Evolutionary conservation across 2,329 filamentous ascomycete species (phyloP), one percentile per base, ranked within the genome.

Genomic region (Curvularia hawaiiensis): DNA sequence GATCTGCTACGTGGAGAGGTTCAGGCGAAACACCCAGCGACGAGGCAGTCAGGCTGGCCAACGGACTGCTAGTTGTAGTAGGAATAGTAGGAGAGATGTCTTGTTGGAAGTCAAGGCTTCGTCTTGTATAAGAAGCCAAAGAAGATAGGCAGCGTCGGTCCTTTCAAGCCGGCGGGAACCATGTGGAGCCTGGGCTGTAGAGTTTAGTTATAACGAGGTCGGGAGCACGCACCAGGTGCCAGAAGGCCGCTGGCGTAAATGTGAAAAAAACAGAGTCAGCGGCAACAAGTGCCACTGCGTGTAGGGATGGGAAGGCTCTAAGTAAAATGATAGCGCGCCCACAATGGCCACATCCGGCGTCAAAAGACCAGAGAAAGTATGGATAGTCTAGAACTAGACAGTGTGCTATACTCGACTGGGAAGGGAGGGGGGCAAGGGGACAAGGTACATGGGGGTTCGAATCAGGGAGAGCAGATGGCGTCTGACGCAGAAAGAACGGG

Each of bases 221-320:
- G 56, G 52, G 61, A 67, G 72, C 73, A 76, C 74, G 70, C 62
- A 74, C 72, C 72, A 74, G 40, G 67, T 64, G 69, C 69, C 62
- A 64, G 62, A 68, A 28, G 49, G 56, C 61, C 61, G 64, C 61
- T 52, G 62, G 54, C 35, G 56, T 59, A 52, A 18, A 61, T 62
- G 31, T 16, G 16, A 39, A 49, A 49, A 48, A 62, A 69, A 66
- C 62, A 52, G 61, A 68, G 68, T 62, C 62, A 62, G 63, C 61
- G 65, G 58, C 64, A 67, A 61, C 64, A 60, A 56, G 53, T 20
- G 55, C 56, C 59, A 53, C 54, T 68, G 59, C 56, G 59, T 56
- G 65, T 64, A 52, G 55, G 61, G 64, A 64, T 59, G 62, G 60
- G 63, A 9, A 71, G 65, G 67, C 65, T 69, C 66, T 69, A 68